Conservation (phyloP, 2,329 filamentous ascomycete genomes). For the Akanthomyces lecanii region DNA sequence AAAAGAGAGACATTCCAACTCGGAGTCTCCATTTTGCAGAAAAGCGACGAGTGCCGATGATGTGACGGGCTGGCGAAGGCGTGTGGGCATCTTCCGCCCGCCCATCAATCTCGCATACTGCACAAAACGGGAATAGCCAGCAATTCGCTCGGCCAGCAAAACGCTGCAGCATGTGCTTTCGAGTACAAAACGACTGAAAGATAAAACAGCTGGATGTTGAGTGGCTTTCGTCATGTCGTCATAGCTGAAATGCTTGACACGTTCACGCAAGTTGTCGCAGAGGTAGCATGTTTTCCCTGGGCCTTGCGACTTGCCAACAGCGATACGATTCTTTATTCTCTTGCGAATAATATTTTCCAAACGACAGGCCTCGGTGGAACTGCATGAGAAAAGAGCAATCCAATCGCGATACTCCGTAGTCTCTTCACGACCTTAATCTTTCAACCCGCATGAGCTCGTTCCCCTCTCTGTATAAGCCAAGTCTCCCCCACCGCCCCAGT, state of each 20-base stretch:
- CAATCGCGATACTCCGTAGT: too few relatives aligned
- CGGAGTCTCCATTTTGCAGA: neutral
- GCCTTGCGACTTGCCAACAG: too few relatives aligned
- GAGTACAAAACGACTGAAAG: too few relatives aligned
- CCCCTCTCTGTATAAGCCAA: neutral
- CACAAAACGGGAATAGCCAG: neutral
- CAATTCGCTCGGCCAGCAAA: too few relatives aligned
- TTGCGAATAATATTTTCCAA: too few relatives aligned
- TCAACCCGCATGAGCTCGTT: neutral
- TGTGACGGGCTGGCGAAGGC: neutral
- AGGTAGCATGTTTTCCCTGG: too few relatives aligned
- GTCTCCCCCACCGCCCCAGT: neutral
- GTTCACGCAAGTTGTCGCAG: too few relatives aligned
- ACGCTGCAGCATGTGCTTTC: too few relatives aligned
- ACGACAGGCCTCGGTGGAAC: too few relatives aligned
- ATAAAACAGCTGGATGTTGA: too few relatives aligned
- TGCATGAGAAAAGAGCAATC: slow-evolving; percentile 8
- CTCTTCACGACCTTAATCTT: neutral
- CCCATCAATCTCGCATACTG: neutral
- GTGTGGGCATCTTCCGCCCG: neutral
- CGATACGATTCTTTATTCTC: too few relatives aligned
- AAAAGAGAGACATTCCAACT: neutral
- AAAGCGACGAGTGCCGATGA: neutral
- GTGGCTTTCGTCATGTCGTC: neutral
- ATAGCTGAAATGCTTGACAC: neutral